Evolutionary conservation across 768 basidiomycete genomes (phyloP), one percentile per base, ranked within the genome.

Genomic region (Pleurotus cornucopiae): DNA sequence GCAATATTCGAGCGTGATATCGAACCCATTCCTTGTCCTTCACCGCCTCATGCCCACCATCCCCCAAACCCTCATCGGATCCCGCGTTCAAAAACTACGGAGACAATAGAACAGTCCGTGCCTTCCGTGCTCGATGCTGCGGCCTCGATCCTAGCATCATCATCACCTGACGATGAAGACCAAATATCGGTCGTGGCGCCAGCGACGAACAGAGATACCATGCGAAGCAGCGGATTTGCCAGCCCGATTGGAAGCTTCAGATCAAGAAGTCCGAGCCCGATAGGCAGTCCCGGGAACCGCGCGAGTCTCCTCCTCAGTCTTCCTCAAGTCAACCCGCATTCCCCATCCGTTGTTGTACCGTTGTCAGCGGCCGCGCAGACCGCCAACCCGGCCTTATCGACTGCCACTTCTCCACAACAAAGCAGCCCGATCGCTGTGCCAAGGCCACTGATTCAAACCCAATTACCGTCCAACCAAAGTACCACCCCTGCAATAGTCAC

Each of bases 1-100:
- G 91, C 92, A 38, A 95, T 94, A 56, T 95, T 95, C 58, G 92
- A 95, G 70, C 84, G 92, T 37, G 92, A 95, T 67, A 92, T 95
- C 60, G 92, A 94, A 61, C 86, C 86, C 49, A 69, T 71, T 63
- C 68, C 62, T 74, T 60, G 75, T 61, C 67, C 70, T 48, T 69
- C 70, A 20, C 70, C 77, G 57, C 67, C 66, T 34, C 58, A 59
- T 54, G 58, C 60, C 46, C 66, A 66, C 54, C 69, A 71, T 55
- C 75, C 69, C 1, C 66, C 62, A 23, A 86, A 90, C 64, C 89
- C 90, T 0, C 90, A 91, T 66, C 81, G 86, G 25, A 87, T 84
- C 49, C 81, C 89, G 0, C 79, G 89, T 40, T 82, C 85, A 16
- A 88, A 88, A 67, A 76, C 76, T 34, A 87, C 87, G 0, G 89